These are phyloP conservation scores for Bimuria novae-zelandiae DNA, from an alignment of 2,329 filamentous ascomycete species.

Conservation along the genomic window DNA sequence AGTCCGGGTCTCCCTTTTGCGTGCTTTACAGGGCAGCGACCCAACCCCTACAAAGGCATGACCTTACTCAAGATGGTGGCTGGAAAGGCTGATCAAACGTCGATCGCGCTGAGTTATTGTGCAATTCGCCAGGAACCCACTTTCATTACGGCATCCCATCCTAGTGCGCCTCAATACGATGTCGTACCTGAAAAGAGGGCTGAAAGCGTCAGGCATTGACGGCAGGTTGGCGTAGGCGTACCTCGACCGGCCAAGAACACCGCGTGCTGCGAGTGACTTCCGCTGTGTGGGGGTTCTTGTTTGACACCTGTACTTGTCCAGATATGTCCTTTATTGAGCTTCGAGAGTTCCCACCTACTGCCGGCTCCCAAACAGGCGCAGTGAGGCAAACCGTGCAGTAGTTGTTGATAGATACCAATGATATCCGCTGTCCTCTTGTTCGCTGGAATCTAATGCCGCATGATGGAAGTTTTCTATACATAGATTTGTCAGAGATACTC, in stretches of 20 bases:
- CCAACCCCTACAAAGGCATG: no score
- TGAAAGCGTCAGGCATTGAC: not conserved
- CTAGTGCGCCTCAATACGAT: not conserved
- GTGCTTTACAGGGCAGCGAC: no score
- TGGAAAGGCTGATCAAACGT: not conserved
- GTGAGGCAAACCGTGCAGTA: no score
- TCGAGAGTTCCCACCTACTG: no score
- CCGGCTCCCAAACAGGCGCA: no score
- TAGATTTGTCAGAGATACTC: no score
- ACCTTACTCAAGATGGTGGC: no score
- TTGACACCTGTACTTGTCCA: not conserved
- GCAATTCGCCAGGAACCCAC: not conserved
- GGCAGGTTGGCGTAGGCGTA: not conserved
- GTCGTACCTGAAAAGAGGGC: conserved; percentile 7
- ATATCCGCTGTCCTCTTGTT: no score
- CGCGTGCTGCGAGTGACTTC: not conserved
- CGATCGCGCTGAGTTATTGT: not conserved
- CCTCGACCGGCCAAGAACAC: not conserved
- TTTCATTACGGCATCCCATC: not conserved
- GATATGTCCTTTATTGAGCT: no score
- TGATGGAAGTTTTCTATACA: no score
- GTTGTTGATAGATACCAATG: no score
- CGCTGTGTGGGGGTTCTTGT: not conserved
- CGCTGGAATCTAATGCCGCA: no score
- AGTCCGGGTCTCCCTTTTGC: not conserved